These are phyloP conservation scores for Centaurea solstitialis DNA, from an alignment of 129 eudicot genomes.

Conservation along the genomic window DNA sequence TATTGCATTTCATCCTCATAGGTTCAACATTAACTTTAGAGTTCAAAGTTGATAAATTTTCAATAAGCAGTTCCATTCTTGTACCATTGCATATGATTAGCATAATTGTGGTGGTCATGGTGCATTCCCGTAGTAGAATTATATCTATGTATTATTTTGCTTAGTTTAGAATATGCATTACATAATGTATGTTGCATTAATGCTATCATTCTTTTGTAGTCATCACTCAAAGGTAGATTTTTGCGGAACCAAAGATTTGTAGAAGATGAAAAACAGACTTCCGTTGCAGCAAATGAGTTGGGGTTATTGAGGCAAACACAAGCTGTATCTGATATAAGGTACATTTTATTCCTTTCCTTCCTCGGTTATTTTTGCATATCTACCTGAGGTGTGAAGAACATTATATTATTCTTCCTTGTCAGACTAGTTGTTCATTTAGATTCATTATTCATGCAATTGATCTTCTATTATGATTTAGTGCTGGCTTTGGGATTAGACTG, in stretches of 20 bases:
- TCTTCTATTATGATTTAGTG: not conserved
- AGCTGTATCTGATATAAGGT: constrained; percentile 83
- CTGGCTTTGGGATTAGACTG: constrained; percentile 1
- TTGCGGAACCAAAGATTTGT: constrained; percentile 47
- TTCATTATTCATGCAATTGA: not conserved
- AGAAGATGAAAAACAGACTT: constrained; percentile 46
- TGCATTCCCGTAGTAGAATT: not conserved
- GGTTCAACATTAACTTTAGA: not conserved
- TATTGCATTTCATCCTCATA: not conserved
- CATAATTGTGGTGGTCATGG: not conserved
- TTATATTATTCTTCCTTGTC: not conserved
- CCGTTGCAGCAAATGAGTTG: constrained; percentile 66
- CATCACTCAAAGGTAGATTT: constrained; percentile 69
- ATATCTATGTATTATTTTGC: not conserved
- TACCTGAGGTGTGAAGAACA: constrained; percentile 1
- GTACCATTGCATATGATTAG: not conserved
- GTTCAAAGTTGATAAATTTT: not conserved
- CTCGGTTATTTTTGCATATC: not conserved
- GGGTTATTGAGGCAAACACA: constrained; percentile 75
- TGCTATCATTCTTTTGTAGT: constrained; percentile 41
- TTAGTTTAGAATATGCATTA: not conserved
- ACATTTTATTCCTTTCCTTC: not conserved
- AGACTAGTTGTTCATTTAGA: not conserved
- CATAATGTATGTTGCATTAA: constrained; percentile 21
- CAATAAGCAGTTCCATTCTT: not conserved